Percentiles rank a stretch among this genome's conserved stretches.
These are phyloP conservation scores for Rutstroemia sp. DNA, from an alignment of 2,329 filamentous ascomycete species.

Conservation along the genomic window DNA sequence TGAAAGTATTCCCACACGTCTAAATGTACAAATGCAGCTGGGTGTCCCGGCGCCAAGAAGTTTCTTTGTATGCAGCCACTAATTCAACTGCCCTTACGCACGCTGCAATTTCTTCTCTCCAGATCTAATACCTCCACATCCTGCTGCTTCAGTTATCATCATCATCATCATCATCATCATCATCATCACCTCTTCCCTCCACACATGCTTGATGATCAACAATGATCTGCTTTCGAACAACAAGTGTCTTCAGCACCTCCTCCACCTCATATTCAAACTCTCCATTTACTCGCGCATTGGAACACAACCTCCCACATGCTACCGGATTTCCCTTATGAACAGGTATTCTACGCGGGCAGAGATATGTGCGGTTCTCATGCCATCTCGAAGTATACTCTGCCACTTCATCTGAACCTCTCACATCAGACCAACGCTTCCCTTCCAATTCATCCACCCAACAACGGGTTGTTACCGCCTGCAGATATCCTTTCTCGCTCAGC, in stretches of 20 bases:
- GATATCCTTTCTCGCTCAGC: constrained; percentile 13
- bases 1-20: no score
- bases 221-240: background rate
- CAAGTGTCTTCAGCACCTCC: background rate
- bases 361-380: constrained; percentile 34
- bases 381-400: constrained; percentile 9
- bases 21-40: no score
- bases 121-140: no score
- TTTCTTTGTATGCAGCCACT: no score
- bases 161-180: no score
- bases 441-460: background rate
- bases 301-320: constrained; percentile 1
- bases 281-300: background rate
- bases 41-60: no score
- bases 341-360: constrained; percentile 27
- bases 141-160: no score
- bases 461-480: background rate
- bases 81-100: no score
- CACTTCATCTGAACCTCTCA: background rate
- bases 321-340: constrained; percentile 13
- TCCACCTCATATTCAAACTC: background rate
- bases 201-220: background rate
- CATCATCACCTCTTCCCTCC: background rate
- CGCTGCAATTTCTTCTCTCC: no score
- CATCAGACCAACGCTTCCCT: background rate